These are phyloP conservation scores for Neurospora sp. DNA, from an alignment of 495 filamentous ascomycete species.

Conservation along the genomic window DNA sequence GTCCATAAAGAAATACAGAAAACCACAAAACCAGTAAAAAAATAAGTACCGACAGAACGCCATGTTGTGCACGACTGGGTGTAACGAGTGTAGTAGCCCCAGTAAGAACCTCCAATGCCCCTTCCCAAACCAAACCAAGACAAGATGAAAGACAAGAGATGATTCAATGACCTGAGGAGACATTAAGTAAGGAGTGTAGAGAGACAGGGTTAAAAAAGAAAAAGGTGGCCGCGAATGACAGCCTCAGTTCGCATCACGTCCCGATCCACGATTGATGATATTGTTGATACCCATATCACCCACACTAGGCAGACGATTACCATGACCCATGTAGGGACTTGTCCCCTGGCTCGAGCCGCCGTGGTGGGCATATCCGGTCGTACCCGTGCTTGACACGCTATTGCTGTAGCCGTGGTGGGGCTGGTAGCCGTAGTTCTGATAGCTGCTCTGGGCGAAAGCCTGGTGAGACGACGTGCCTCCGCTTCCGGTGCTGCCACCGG, in stretches of 20 bases:
- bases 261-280: slow-evolving; percentile 39
- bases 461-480: slow-evolving; percentile 21
- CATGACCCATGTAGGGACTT: slow-evolving; percentile 37
- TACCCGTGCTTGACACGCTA: slow-evolving; percentile 29
- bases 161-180: slow-evolving; percentile 1
- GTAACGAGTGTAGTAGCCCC: background rate
- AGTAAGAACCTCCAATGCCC: background rate
- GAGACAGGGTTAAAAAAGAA: background rate
- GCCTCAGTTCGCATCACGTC: slow-evolving; percentile 4
- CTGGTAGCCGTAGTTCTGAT: slow-evolving; percentile 11
- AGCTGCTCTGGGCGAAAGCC: slow-evolving; percentile 12
- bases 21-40: background rate
- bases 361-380: slow-evolving; percentile 10
- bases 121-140: background rate
- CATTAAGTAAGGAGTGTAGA: background rate
- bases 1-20: background rate
- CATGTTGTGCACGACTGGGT: background rate
- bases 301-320: slow-evolving; percentile 38
- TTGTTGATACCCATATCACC: slow-evolving; percentile 46
- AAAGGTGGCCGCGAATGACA: background rate
- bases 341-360: slow-evolving; percentile 21
- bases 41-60: background rate
- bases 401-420: slow-evolving; percentile 32
- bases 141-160: slow-evolving; percentile 2
- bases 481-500: slow-evolving; percentile 18